Evolutionary conservation across 306 rosid species (phyloP), one percentile per base, ranked within the genome.

Genomic region (Abrus precatorius): DNA sequence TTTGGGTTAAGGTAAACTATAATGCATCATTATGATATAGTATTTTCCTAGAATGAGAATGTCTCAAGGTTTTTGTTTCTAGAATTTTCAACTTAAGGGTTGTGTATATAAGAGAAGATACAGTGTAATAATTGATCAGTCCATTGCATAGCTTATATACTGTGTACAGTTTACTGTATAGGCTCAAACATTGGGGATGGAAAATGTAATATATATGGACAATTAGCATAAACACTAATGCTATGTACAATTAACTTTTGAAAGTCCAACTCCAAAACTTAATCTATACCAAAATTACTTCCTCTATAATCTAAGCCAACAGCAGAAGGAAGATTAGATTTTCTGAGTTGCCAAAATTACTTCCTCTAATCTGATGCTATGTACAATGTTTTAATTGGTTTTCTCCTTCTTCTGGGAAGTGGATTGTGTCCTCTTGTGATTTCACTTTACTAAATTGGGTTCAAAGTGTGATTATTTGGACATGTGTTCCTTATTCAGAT

Each of bases 21-120:
- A 11, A 49, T 67, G 68, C 41, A 28, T 53, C 47, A 53, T n/a
- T 40, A n/a, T 57, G 52, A 69, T 79, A 14, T 57, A 34, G 74
- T 57, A 59, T 70, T 34, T 69, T 4, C 43, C 52, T 57, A 61
- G 33, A 75, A 61, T 61, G 5, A 60, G 70, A 75, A 61, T 75
- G 59, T 32, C 45, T 45, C 48, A 45, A 55, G 68, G 32, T 57
- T 78, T n/a, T 68, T 55, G 13, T 54, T 78, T 69, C 4, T 45
- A 43, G 20, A 38, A 45, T 69, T 78, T 78, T 56, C 29, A 44
- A 68, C 41, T 55, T 7, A n/a, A 11, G 38, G 36, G 53, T 54
- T 55, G 34, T 69, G 62, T 69, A 38, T 59, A 20, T 13, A 7
- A 49, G 5, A 10, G 48, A 28, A 11, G 38, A 5, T 48, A 61